Evolutionary conservation across 2,329 filamentous ascomycete species (phyloP).

Genomic region (Microthyrium microscopicum): DNA sequence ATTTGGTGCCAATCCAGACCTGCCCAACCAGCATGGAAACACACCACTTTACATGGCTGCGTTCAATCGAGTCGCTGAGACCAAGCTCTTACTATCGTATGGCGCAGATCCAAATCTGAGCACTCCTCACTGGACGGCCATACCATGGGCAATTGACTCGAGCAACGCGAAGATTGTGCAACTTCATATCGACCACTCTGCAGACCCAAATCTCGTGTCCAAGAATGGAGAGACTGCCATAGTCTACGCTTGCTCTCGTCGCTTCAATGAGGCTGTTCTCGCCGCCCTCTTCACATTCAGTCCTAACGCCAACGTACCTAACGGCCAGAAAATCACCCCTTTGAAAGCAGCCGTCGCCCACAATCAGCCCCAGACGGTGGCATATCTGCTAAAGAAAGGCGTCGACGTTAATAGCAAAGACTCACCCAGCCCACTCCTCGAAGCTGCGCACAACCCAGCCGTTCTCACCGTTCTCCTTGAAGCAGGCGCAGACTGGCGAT

Average conservation of each 20-base stretch:
- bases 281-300: constrained; percentile 40
- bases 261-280: constrained; percentile 41
- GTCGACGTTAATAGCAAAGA: constrained; percentile 53
- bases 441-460: constrained; percentile 40
- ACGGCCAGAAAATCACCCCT: constrained; percentile 46
- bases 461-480: constrained; percentile 42
- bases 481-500: constrained; percentile 43
- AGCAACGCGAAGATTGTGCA: constrained; percentile 41
- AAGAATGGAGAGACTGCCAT: constrained; percentile 44
- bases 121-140: too few relatives aligned
- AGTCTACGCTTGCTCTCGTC: constrained; percentile 30
- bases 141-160: constrained; percentile 31
- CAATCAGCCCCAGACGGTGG: constrained; percentile 40
- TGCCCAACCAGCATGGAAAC: constrained; percentile 29
- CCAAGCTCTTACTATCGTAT: constrained; percentile 43
- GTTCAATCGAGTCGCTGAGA: constrained; percentile 1
- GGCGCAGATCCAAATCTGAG: constrained; percentile 41
- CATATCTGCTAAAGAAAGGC: constrained; percentile 36
- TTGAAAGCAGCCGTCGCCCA: constrained; percentile 45
- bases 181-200: constrained; percentile 44
- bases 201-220: constrained; percentile 37
- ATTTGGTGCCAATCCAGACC: constrained; percentile 42
- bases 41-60: constrained; percentile 35
- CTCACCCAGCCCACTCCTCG: constrained; percentile 54
- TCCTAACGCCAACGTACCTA: constrained; percentile 40